Percentiles rank a stretch among this genome's conserved stretches.
Conservation (phyloP, 2,329 filamentous ascomycete species). For the Talaromyces verruculosus region DNA sequence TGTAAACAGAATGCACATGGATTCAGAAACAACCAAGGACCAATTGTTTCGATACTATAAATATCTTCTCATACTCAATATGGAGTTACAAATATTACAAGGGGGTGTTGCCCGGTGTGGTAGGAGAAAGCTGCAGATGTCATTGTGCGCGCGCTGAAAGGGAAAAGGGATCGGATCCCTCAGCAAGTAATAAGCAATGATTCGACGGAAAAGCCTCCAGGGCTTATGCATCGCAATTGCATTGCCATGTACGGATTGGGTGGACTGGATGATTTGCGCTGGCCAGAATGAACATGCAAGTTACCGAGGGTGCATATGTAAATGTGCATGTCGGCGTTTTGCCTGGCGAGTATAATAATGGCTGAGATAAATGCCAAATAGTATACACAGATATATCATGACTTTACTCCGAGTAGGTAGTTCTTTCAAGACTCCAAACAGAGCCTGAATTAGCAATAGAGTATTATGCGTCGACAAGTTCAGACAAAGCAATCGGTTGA, state of each 20-base stretch:
- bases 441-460: not conserved
- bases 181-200: not conserved
- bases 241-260: not conserved
- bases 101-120: not conserved
- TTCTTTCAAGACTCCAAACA: not conserved
- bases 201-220: constrained; percentile 1
- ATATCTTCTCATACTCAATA: constrained; percentile 4
- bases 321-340: not conserved
- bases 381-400: not conserved
- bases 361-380: not conserved
- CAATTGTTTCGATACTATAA: constrained; percentile 17
- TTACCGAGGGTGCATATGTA: constrained; percentile 10
- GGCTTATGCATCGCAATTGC: not conserved
- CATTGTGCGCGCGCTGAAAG: not conserved
- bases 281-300: constrained; percentile 11
- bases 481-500: constrained; percentile 13
- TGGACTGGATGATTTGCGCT: constrained; percentile 6
- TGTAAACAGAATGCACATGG: not conserved
- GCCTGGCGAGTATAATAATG: not conserved
- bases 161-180: constrained; percentile 1
- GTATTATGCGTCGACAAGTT: not conserved
- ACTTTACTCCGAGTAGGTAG: not conserved
- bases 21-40: not conserved
- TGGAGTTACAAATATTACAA: not conserved
- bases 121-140: constrained; percentile 5